A percentile compares a stretch with the other conserved stretches of the same genome.
Conservation (phyloP, 768 basidiomycete species). For the Cystoderma amianthinum region DNA sequence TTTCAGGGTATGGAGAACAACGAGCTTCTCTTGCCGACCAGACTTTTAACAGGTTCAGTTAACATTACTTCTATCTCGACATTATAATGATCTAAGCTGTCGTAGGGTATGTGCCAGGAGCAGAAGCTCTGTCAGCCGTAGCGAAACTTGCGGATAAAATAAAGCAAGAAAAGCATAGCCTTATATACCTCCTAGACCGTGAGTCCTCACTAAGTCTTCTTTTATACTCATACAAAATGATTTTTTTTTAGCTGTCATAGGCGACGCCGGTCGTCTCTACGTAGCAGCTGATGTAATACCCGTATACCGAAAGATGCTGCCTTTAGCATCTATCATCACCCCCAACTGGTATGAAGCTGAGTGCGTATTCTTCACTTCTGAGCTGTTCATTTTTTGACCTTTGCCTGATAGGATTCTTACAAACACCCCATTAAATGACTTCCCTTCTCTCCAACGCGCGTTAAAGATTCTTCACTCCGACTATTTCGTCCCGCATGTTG, state of each 20-base stretch:
- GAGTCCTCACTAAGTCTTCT: conserved; percentile 26
- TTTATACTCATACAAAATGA: too few species aligned
- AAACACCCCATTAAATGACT: conserved; percentile 57
- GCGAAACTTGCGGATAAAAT: conserved; percentile 56
- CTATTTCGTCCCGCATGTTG: conserved; percentile 77
- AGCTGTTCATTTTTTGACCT: conserved; percentile 19
- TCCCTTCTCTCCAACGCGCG: conserved; percentile 59
- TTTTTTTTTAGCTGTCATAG: conserved; percentile 86
- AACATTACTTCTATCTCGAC: background rate
- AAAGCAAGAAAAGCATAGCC: conserved; percentile 43
- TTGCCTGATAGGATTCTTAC: conserved; percentile 60
- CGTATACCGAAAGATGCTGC: conserved; percentile 72
- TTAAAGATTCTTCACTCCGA: conserved; percentile 69
- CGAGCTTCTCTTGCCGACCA: conserved; percentile 61
- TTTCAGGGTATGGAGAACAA: conserved; percentile 72
- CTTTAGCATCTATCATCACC: conserved; percentile 88
- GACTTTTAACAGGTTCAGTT: conserved; percentile 71
- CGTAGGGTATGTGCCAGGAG: conserved; percentile 82
- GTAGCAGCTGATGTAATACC: conserved; percentile 85
- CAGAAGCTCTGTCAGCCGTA: conserved; percentile 67
- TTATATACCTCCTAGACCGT: conserved; percentile 93
- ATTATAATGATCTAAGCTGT: background rate
- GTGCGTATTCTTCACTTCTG: conserved; percentile 35
- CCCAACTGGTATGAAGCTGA: conserved; percentile 99
- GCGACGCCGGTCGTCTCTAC: conserved; percentile 86